phyloP scores from a whole-genome alignment of 2,329 filamentous ascomycete genomes.

The Dothistroma septosporum region DNA sequence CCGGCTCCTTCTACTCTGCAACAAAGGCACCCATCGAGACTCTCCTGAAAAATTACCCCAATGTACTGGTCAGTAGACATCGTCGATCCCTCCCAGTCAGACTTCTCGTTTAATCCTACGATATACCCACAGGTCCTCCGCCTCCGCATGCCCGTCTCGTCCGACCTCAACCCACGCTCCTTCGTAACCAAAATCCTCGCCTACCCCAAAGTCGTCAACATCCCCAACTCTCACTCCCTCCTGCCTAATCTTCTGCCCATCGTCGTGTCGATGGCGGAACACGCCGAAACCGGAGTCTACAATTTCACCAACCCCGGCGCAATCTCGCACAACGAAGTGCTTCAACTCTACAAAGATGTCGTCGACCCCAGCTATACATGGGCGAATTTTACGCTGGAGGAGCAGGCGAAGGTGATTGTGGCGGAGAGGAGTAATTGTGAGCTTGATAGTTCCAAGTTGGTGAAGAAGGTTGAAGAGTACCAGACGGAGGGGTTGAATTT shows the following conservation, averaged over 20 bases:
- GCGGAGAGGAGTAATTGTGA: conserved; percentile 62
- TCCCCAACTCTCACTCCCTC: conserved; percentile 66
- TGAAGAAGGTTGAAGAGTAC: conserved; percentile 57
- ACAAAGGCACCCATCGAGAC: conserved; percentile 64
- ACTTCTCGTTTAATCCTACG: too few species aligned
- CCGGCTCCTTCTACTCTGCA: conserved; percentile 63
- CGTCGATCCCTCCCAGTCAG: too few species aligned
- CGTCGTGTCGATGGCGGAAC: conserved; percentile 57
- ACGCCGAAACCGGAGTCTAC: conserved; percentile 60
- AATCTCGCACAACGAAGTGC: conserved; percentile 67
- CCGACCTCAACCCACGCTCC: conserved; percentile 62
- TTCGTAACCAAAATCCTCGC: conserved; percentile 66
- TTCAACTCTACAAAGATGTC: conserved; percentile 59
- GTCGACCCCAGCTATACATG: conserved; percentile 58
- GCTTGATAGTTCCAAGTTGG: conserved; percentile 61
- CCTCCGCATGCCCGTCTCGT: conserved; percentile 65
- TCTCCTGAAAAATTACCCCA: conserved; percentile 60
- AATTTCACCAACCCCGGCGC: conserved; percentile 69
- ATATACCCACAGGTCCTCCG: conserved; percentile 51
- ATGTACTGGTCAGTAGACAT: conserved; percentile 45
- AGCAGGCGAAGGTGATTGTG: conserved; percentile 65
- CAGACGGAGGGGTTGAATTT: conserved; percentile 36
- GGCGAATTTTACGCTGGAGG: conserved; percentile 63
- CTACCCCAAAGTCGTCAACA: conserved; percentile 63
- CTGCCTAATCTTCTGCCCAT: conserved; percentile 61